These are phyloP conservation scores for Diaporthe australafricana DNA, from an alignment of 2,329 filamentous ascomycete genomes.

Conservation along the genomic window DNA sequence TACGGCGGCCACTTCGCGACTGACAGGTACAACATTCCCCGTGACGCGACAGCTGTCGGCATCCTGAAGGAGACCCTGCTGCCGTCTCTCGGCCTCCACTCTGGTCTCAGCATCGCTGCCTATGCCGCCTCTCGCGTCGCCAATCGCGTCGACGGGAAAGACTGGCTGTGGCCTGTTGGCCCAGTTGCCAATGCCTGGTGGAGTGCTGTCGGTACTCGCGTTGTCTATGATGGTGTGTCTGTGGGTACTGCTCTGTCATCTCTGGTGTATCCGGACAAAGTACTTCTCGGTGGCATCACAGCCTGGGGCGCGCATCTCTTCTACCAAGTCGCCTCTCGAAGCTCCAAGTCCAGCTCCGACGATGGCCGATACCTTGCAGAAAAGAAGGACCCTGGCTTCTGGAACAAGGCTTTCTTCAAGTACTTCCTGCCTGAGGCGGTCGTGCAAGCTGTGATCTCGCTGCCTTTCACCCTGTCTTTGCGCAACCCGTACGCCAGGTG, in stretches of 20 bases:
- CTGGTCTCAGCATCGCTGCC: constrained; percentile 61
- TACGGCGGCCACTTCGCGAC: constrained; percentile 37
- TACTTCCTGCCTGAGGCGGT: constrained; percentile 68
- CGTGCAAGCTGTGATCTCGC: constrained; percentile 66
- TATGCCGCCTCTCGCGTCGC: constrained; percentile 64
- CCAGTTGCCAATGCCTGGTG: constrained; percentile 71
- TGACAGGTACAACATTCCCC: constrained; percentile 33
- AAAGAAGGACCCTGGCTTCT: constrained; percentile 64
- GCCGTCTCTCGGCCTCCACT: constrained; percentile 65
- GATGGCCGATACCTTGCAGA: constrained; percentile 65
- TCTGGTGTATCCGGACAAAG: constrained; percentile 64
- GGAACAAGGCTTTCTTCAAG: constrained; percentile 66
- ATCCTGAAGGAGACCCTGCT: constrained; percentile 64
- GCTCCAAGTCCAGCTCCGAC: constrained; percentile 62
- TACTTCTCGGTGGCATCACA: constrained; percentile 67
- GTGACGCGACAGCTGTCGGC: constrained; percentile 50
- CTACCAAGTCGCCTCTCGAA: constrained; percentile 63
- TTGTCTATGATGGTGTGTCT: constrained; percentile 58
- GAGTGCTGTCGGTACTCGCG: constrained; percentile 65
- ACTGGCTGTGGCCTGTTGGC: constrained; percentile 67
- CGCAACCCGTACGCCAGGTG: constrained; percentile 52
- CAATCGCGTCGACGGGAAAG: constrained; percentile 68
- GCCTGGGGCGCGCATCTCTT: constrained; percentile 69
- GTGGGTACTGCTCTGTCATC: constrained; percentile 57
- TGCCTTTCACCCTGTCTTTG: constrained; percentile 69